A percentile compares a stretch with the other conserved stretches of the same genome.
phyloP scores from a whole-genome alignment of 2,329 filamentous ascomycete species.

The Stagonosporopsis cucurbitacearum region DNA sequence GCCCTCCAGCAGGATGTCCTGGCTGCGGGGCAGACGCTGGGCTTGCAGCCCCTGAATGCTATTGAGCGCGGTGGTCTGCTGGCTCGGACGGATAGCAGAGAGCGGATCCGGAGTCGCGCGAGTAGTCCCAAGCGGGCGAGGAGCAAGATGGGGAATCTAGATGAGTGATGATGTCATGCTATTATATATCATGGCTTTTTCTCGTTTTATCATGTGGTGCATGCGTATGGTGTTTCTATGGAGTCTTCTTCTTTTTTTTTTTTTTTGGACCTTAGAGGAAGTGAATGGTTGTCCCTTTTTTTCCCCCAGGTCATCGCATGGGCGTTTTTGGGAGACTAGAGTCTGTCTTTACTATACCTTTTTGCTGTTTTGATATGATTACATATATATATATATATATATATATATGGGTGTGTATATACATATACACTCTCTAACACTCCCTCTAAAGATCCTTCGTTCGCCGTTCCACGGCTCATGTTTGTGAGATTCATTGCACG shows the following conservation, averaged over 20 bases:
- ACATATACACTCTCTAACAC: not conserved
- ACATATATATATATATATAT: not conserved
- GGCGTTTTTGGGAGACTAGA: not conserved
- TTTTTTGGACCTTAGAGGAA: too few relatives aligned
- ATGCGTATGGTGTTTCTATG: not conserved
- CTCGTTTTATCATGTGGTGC: not conserved
- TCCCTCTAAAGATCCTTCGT: too few relatives aligned
- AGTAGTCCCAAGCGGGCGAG: conserved; percentile 53
- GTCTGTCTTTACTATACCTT: not conserved
- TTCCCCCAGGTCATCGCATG: not conserved
- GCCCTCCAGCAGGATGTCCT: conserved; percentile 25
- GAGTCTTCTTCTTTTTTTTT: not conserved
- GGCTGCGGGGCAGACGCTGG: conserved; percentile 41
- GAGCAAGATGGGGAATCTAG: conserved; percentile 25
- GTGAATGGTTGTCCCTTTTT: not conserved
- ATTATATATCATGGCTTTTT: too few relatives aligned
- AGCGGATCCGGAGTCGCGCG: conserved; percentile 67
- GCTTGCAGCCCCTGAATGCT: conserved; percentile 34
- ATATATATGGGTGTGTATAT: not conserved
- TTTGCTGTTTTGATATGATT: too few relatives aligned
- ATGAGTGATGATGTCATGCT: conserved; percentile 28
- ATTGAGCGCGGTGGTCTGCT: conserved; percentile 73
- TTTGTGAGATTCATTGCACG: too few relatives aligned
- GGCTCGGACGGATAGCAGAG: conserved; percentile 83
- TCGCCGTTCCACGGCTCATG: too few relatives aligned